These are phyloP conservation scores for Favolaschia claudopus DNA, from an alignment of 768 basidiomycete genomes.

Conservation along the genomic window DNA sequence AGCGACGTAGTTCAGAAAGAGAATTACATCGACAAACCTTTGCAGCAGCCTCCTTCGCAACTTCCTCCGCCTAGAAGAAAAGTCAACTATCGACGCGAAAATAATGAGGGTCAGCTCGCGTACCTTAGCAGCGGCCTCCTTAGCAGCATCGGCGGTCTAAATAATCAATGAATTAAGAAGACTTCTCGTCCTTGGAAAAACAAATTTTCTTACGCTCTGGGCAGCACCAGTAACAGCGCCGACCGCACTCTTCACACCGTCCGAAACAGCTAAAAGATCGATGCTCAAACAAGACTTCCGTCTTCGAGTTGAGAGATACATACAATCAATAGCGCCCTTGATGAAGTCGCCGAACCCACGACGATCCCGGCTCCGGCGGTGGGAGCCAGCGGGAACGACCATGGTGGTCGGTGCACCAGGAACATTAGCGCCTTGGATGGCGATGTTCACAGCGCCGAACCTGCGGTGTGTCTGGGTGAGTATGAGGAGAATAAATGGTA, in stretches of 20 bases:
- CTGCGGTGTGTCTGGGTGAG: neutral
- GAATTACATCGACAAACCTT: slow-evolving; percentile 1
- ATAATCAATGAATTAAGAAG: neutral
- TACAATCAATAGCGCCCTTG: neutral
- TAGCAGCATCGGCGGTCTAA: neutral
- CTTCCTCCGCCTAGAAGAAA: neutral
- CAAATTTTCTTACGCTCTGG: no score
- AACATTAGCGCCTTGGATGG: slow-evolving; percentile 16
- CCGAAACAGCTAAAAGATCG: neutral
- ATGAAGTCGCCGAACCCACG: neutral
- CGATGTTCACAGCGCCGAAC: slow-evolving; percentile 12
- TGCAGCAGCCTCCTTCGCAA: neutral
- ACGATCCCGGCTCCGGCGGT: neutral
- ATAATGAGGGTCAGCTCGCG: neutral
- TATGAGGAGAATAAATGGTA: neutral
- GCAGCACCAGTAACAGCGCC: neutral
- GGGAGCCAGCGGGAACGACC: neutral
- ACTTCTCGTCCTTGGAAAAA: no score
- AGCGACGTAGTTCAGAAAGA: neutral
- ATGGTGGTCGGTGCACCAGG: neutral
- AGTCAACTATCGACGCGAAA: no score
- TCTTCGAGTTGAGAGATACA: neutral
- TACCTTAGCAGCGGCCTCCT: neutral
- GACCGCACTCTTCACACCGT: neutral
- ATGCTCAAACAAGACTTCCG: neutral